Conservation (phyloP, 805 yeast genomes). For the Saccharomycopsis oosterbeekiorum region DNA sequence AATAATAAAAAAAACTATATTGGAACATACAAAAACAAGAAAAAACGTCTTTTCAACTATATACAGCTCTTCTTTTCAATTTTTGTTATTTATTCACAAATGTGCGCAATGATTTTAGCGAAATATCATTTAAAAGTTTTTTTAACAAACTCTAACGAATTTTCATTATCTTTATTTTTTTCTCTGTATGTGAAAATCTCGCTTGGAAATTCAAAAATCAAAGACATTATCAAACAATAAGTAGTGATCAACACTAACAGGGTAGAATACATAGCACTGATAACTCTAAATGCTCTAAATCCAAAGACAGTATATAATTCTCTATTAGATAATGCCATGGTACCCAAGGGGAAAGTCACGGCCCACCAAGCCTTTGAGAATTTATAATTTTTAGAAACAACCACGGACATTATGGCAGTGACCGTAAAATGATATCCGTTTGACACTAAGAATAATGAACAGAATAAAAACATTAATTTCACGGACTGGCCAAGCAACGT, state of each 20-base stretch:
- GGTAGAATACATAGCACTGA: constrained; percentile 52
- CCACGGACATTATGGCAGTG: constrained; percentile 30
- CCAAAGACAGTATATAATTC: constrained; percentile 41
- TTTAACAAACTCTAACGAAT: background rate
- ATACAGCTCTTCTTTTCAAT: too few species aligned
- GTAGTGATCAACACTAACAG: constrained; percentile 38
- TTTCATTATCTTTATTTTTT: background rate
- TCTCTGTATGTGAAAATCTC: constrained; percentile 3
- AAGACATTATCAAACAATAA: constrained; percentile 31
- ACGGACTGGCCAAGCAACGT: constrained; percentile 21
- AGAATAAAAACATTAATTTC: constrained; percentile 27
- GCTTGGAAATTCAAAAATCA: constrained; percentile 26
- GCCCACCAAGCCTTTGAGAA: constrained; percentile 66
- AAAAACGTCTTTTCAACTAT: too few species aligned
- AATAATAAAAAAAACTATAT: too few species aligned
- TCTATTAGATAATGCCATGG: constrained; percentile 54
- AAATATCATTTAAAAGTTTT: background rate
- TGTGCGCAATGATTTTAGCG: too few species aligned
- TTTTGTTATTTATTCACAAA: too few species aligned
- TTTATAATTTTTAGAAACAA: constrained; percentile 26
- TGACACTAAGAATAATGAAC: constrained; percentile 38
- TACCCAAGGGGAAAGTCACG: constrained; percentile 84
- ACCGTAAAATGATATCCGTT: constrained; percentile 52
- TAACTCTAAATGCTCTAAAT: constrained; percentile 47
- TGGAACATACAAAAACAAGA: too few species aligned